A percentile compares a stretch with the other conserved stretches of the same genome.
Conservation (phyloP, 2,329 filamentous ascomycete species). For the Xylaria multiplex region DNA sequence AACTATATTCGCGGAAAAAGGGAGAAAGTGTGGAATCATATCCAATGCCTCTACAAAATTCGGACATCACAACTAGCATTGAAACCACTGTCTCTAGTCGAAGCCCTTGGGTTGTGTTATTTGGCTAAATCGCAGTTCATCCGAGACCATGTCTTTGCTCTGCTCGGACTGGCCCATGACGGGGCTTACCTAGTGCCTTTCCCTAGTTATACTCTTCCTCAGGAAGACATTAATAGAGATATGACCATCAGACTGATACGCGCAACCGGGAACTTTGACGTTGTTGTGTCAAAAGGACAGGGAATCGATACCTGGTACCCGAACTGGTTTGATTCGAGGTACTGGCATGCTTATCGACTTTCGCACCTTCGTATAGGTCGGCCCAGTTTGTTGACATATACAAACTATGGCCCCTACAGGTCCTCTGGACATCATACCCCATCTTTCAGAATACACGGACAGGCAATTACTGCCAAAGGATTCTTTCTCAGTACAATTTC, state of each 20-base stretch:
- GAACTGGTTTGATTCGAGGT: constrained; percentile 33
- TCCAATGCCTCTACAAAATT: constrained; percentile 31
- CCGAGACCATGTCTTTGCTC: constrained; percentile 31
- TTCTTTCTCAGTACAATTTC: constrained; percentile 31
- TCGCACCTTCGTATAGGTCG: constrained; percentile 20
- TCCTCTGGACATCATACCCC: constrained; percentile 26
- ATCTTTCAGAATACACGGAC: constrained; percentile 21
- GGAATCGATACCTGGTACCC: constrained; percentile 33
- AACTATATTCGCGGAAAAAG: constrained; percentile 23
- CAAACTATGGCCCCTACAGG: constrained; percentile 32
- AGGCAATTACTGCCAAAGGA: constrained; percentile 16
- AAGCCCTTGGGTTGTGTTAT: constrained; percentile 31
- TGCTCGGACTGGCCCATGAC: constrained; percentile 37
- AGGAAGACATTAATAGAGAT: constrained; percentile 32
- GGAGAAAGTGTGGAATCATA: constrained; percentile 30
- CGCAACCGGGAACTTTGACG: constrained; percentile 31
- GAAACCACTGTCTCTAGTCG: constrained; percentile 34
- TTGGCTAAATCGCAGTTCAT: constrained; percentile 28
- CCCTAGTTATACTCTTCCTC: constrained; percentile 31
- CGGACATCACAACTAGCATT: constrained; percentile 28
- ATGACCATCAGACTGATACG: constrained; percentile 35
- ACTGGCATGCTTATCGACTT: constrained; percentile 28
- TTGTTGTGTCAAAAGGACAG: constrained; percentile 27
- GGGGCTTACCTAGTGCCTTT: constrained; percentile 32
- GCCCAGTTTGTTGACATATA: constrained; percentile 23